These are phyloP conservation scores for Xylariomycetidae sp. DNA, from an alignment of 2,329 filamentous ascomycete species.

Conservation along the genomic window DNA sequence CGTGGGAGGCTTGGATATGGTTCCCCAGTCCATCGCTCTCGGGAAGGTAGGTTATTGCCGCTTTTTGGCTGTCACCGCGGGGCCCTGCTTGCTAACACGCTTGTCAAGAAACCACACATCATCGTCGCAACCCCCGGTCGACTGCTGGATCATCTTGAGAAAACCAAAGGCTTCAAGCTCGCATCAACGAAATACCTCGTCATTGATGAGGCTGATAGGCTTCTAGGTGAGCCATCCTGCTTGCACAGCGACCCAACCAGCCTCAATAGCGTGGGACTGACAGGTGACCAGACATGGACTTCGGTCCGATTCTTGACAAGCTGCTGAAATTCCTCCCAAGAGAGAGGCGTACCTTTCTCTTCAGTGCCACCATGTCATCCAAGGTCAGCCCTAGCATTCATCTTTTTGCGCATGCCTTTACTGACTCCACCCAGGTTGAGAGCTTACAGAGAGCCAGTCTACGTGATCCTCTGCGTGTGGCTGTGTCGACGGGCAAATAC, in stretches of 20 bases:
- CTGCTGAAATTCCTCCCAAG: slow-evolving; percentile 82
- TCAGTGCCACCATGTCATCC: slow-evolving; percentile 88
- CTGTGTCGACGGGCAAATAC: slow-evolving; percentile 76
- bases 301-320: slow-evolving; percentile 87
- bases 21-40: slow-evolving; percentile 81
- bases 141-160: slow-evolving; percentile 86
- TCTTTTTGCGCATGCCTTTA: background rate
- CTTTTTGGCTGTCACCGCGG: no score
- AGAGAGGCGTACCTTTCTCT: slow-evolving; percentile 77
- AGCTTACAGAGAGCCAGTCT: slow-evolving; percentile 85
- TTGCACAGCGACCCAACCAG: background rate
- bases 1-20: slow-evolving; percentile 94
- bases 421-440: slow-evolving; percentile 51
- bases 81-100: background rate
- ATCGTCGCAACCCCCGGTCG: slow-evolving; percentile 88
- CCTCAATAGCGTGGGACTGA: slow-evolving; percentile 69
- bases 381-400: slow-evolving; percentile 41
- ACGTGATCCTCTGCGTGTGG: slow-evolving; percentile 75
- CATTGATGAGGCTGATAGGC: slow-evolving; percentile 88
- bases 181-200: slow-evolving; percentile 79
- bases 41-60: slow-evolving; percentile 49
- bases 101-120: slow-evolving; percentile 70
- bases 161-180: slow-evolving; percentile 92
- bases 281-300: slow-evolving; percentile 85
- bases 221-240: slow-evolving; percentile 42